Conservation (phyloP, 139 green algal species). For the Marvania coccoides region DNA sequence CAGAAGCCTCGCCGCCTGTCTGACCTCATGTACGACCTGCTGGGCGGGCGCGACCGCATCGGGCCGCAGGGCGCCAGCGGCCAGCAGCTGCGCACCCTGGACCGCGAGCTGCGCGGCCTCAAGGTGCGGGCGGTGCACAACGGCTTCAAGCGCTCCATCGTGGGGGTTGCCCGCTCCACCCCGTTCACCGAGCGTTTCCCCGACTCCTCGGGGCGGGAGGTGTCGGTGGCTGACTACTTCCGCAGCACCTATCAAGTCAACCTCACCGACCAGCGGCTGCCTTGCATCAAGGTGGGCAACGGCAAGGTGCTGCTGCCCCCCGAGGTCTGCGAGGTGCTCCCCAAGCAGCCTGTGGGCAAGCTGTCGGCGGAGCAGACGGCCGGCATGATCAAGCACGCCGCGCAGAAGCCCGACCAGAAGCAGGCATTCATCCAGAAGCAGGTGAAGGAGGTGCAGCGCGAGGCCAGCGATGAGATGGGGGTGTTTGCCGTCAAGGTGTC, state of each 20-base stretch:
- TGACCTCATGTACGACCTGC: not conserved
- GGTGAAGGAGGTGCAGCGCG: not conserved
- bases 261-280: slow-evolving; percentile 32
- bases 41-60: slow-evolving; percentile 13
- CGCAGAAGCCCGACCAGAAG: slow-evolving; percentile 25
- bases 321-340: slow-evolving; percentile 44
- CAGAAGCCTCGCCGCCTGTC: not conserved
- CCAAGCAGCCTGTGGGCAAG: slow-evolving; percentile 32
- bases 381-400: slow-evolving; percentile 46
- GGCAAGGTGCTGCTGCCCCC: slow-evolving; percentile 33
- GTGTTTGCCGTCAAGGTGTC: slow-evolving; percentile 27
- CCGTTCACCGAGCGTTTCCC: not conserved
- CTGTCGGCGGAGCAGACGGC: slow-evolving; percentile 37
- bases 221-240: not conserved
- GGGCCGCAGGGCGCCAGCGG: not conserved
- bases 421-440: not conserved
- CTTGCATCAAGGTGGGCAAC: slow-evolving; percentile 45
- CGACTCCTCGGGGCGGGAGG: not conserved
- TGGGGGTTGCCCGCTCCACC: not conserved
- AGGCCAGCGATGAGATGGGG: not conserved
- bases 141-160: slow-evolving; percentile 22
- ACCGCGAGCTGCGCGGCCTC: slow-evolving; percentile 8
- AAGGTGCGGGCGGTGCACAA: slow-evolving; percentile 19
- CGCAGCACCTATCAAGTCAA: not conserved
- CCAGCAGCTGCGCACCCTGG: slow-evolving; percentile 7